Evolutionary conservation across 176 grass and related monocot species (phyloP), one percentile per base, ranked within the genome.

Genomic region (Cocos nucifera): DNA sequence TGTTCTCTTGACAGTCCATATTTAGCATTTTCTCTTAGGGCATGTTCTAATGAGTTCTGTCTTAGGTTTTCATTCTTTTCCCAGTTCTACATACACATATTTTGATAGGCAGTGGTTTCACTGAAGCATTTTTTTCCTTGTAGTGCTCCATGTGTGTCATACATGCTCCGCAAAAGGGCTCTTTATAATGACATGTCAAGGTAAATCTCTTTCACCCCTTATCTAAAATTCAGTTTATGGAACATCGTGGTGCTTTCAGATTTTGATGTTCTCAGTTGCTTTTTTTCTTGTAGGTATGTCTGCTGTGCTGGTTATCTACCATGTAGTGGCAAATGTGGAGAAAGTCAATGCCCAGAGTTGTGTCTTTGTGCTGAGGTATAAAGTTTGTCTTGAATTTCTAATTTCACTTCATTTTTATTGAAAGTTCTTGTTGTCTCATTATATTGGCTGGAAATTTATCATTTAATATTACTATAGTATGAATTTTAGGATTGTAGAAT

Each of bases 111-210:
- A 6, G 19, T 50, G 17, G 8, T 24, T 69, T 49, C 18, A 58
- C 20, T 69, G n/a, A 73, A n/a, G 49, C 23, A 49, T 17, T 35
- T 65, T 17, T 61, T 73, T 56, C 22, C 61, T 62, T 83, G 71
- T 69, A 98, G 93, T 78, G 93, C 73, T 19, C 93, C 93, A 71
- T 98, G 93, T 2, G 87, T 92, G n/a, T 98, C 93, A 3, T 98
- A 98, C 67, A 92, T 98, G 93, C 93, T 98, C 70, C 84, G 93
- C 56, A 98, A 92, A 80, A 84, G 93, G 73, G 87, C 93, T 77
- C 87, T 98, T 51, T 92, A 98, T 10, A 89, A 89, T 89, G 93
- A 98, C 78, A 98, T 98, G 88, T 88, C 88, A 32, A 92, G 93
- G 93, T 98, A 89, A 66, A 35, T 51, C 54, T 44, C 9, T 12